These are phyloP conservation scores for Curvularia hawaiiensis DNA, from an alignment of 2,329 filamentous ascomycete genomes.

Conservation along the genomic window DNA sequence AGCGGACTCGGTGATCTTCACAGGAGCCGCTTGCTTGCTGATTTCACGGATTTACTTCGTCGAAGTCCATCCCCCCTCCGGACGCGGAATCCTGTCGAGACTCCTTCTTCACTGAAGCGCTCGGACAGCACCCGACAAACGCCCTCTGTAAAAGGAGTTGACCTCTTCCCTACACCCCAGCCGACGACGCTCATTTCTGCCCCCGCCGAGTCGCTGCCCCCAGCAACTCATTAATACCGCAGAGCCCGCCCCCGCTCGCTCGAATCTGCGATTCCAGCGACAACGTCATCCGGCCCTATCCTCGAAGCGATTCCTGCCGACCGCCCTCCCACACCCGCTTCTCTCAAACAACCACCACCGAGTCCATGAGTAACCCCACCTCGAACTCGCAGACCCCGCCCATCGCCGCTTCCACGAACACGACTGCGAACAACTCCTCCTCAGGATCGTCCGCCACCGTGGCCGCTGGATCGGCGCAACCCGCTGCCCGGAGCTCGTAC, in stretches of 20 bases:
- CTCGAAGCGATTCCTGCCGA: constrained; percentile 20
- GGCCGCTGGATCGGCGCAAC: constrained; percentile 60
- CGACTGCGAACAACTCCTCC: constrained; percentile 54
- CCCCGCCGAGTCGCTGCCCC: constrained; percentile 32
- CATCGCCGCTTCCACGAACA: constrained; percentile 54
- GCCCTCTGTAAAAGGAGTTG: constrained; percentile 35
- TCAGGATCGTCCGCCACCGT: constrained; percentile 57
- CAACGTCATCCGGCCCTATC: constrained; percentile 21
- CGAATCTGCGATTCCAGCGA: constrained; percentile 41
- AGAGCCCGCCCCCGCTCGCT: constrained; percentile 22
- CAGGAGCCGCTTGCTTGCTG: constrained; percentile 43
- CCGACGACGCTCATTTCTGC: constrained; percentile 32
- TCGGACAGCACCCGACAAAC: constrained; percentile 40
- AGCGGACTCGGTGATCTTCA: constrained; percentile 36
- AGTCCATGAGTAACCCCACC: constrained; percentile 64
- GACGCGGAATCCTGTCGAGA: constrained; percentile 37
- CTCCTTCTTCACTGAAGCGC: constrained; percentile 37
- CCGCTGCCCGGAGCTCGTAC: constrained; percentile 63
- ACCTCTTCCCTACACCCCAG: constrained; percentile 29
- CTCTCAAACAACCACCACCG: constrained; percentile 22
- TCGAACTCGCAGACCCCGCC: constrained; percentile 57
- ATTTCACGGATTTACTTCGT: constrained; percentile 46
- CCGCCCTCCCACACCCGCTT: constrained; percentile 9
- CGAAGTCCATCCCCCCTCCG: constrained; percentile 39
- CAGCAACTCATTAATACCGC: constrained; percentile 33